Evolutionary conservation across 345 rosid species (phyloP).

Genomic region (Carallia brachiata): DNA sequence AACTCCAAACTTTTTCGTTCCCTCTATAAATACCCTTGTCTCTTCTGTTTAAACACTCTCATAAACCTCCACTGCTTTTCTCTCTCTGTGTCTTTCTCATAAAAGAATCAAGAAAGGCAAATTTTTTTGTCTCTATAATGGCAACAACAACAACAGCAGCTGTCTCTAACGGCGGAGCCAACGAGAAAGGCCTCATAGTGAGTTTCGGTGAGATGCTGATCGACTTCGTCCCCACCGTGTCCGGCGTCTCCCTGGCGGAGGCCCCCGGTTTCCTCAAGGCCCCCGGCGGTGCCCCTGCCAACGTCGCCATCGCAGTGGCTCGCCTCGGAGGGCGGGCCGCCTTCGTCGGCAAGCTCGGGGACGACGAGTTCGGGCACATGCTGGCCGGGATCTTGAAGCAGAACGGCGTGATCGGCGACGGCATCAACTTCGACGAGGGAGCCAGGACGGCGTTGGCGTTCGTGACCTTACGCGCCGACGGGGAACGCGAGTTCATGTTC

Average conservation of each 20-base stretch:
- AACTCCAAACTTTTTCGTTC: too few species aligned
- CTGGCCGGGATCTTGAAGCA: constrained; percentile 90
- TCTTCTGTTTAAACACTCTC: neutral
- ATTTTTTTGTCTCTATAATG: constrained; percentile 18
- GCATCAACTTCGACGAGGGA: constrained; percentile 83
- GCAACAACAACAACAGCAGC: constrained; percentile 18
- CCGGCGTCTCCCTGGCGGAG: constrained; percentile 96
- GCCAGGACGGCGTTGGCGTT: constrained; percentile 96
- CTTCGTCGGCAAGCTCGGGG: constrained; percentile 88
- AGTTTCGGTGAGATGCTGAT: constrained; percentile 98
- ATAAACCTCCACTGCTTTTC: neutral
- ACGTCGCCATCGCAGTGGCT: constrained; percentile 89
- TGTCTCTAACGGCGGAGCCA: neutral
- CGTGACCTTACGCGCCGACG: constrained; percentile 90
- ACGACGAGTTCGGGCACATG: constrained; percentile 96
- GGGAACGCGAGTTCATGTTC: constrained; percentile 97
- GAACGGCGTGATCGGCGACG: constrained; percentile 70
- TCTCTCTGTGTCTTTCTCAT: neutral
- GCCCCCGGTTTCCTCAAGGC: constrained; percentile 97
- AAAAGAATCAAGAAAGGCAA: neutral
- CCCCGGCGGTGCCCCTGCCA: constrained; percentile 98
- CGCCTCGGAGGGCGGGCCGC: constrained; percentile 81
- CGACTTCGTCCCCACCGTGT: constrained; percentile 90
- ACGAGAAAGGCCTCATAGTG: constrained; percentile 42
- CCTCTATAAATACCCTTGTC: constrained; percentile 13